Evolutionary conservation across 805 yeast species (phyloP).

Genomic region (Tetrapisispora arboricola): DNA sequence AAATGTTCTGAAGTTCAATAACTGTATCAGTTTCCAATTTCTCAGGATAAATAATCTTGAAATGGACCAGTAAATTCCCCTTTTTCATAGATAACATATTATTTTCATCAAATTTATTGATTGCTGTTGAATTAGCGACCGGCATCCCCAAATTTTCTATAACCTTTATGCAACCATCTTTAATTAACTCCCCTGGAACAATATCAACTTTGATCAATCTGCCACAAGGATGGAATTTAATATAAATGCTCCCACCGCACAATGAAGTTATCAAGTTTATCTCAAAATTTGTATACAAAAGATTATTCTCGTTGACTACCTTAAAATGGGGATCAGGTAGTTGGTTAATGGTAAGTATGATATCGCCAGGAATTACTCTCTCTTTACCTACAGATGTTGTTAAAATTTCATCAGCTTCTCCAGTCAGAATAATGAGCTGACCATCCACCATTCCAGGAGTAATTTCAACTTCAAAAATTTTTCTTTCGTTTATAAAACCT

Average conservation of each 20-base stretch:
- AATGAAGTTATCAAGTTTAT: conserved; percentile 46
- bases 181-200: conserved; percentile 42
- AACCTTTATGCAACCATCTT: conserved; percentile 38
- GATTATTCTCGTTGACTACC: conserved; percentile 34
- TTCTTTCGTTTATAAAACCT: conserved; percentile 39
- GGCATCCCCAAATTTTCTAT: conserved; percentile 51
- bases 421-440: conserved; percentile 41
- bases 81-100: conserved; percentile 1
- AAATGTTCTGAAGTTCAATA: conserved; percentile 8
- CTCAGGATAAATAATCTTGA: conserved; percentile 48
- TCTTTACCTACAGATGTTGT: conserved; percentile 21
- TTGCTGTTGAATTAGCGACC: conserved; percentile 13
- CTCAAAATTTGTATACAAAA: conserved; percentile 33
- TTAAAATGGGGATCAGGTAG: conserved; percentile 28
- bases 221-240: conserved; percentile 26
- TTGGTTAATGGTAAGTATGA: conserved; percentile 39
- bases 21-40: conserved; percentile 15
- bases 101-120: neutral
- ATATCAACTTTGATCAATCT: conserved; percentile 35
- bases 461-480: conserved; percentile 42
- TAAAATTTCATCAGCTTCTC: conserved; percentile 57
- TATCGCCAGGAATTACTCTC: conserved; percentile 52
- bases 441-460: conserved; percentile 48
- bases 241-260: conserved; percentile 41
- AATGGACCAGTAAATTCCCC: conserved; percentile 53